Conservation (phyloP, 768 basidiomycete species). For the Amylocystis lapponica region DNA sequence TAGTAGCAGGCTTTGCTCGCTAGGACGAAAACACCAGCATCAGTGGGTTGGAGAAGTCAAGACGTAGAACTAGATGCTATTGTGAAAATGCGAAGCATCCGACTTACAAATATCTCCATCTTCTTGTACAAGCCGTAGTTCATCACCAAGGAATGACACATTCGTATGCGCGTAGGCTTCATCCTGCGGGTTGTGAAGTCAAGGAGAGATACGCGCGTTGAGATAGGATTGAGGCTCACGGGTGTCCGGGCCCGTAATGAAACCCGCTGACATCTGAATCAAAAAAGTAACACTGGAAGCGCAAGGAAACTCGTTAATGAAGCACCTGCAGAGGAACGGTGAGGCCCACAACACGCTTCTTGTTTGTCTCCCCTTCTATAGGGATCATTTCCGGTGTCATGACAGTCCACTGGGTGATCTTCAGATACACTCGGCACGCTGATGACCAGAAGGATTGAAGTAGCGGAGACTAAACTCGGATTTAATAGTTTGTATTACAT, state of each 20-base stretch:
- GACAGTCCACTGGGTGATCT: background rate
- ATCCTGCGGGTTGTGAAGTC: constrained; percentile 46
- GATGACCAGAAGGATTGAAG: too few relatives aligned
- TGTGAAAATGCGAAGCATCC: background rate
- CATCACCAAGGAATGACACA: constrained; percentile 99
- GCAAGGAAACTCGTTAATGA: constrained; percentile 3
- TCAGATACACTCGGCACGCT: too few relatives aligned
- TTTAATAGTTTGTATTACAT: too few relatives aligned
- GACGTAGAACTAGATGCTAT: too few relatives aligned
- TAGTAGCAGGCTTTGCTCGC: constrained; percentile 99
- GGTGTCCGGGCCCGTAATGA: constrained; percentile 97
- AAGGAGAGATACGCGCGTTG: constrained; percentile 2
- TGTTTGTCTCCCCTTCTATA: constrained; percentile 57
- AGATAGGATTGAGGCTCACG: constrained; percentile 40
- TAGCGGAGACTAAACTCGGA: too few relatives aligned
- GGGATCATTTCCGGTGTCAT: constrained; percentile 30
- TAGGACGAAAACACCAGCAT: constrained; percentile 26
- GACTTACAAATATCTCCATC: constrained; percentile 98
- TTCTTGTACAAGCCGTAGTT: constrained; percentile 99
- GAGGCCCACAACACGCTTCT: constrained; percentile 76
- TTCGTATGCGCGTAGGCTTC: constrained; percentile 97
- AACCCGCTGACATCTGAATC: constrained; percentile 99
- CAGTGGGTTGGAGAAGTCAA: background rate
- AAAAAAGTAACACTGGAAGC: constrained; percentile 91
- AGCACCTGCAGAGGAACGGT: background rate